Percentiles rank a stretch among this genome's conserved stretches.
These are phyloP conservation scores for Paracamarosporium sp. DNA, from an alignment of 2,329 filamentous ascomycete genomes.

Conservation along the genomic window DNA sequence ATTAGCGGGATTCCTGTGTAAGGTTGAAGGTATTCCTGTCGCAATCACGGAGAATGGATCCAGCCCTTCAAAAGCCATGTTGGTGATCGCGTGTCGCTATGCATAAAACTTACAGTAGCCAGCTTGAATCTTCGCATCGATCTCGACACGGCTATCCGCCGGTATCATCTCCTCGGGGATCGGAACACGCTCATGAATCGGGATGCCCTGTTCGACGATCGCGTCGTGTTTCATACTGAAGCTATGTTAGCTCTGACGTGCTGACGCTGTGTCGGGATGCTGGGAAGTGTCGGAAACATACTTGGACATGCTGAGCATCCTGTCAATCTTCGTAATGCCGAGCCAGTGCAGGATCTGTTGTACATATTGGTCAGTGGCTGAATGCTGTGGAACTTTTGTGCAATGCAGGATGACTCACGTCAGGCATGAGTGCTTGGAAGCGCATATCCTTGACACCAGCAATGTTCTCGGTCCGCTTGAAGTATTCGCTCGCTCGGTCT, in stretches of 20 bases:
- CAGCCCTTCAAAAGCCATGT: background rate
- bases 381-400: constrained; percentile 2
- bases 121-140: constrained; percentile 97
- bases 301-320: constrained; percentile 99
- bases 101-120: constrained; percentile 69
- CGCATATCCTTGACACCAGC: constrained; percentile 96
- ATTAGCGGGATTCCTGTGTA: constrained; percentile 25
- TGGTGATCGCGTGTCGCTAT: background rate
- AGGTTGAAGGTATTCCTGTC: background rate
- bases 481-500: constrained; percentile 87
- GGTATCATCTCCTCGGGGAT: constrained; percentile 95
- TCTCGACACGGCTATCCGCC: constrained; percentile 94
- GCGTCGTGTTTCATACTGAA: constrained; percentile 87
- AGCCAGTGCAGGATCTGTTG: constrained; percentile 86
- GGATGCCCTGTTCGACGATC: constrained; percentile 83
- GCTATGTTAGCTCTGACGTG: constrained; percentile 11
- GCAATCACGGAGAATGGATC: background rate
- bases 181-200: constrained; percentile 87
- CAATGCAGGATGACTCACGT: constrained; percentile 50
- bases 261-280: background rate
- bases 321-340: constrained; percentile 96
- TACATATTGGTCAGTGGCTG: constrained; percentile 16
- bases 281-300: constrained; percentile 51
- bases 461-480: constrained; percentile 97
- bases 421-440: constrained; percentile 97